Conservation (phyloP, 140 eudicot species). For the Ambrosia hybrid region DNA sequence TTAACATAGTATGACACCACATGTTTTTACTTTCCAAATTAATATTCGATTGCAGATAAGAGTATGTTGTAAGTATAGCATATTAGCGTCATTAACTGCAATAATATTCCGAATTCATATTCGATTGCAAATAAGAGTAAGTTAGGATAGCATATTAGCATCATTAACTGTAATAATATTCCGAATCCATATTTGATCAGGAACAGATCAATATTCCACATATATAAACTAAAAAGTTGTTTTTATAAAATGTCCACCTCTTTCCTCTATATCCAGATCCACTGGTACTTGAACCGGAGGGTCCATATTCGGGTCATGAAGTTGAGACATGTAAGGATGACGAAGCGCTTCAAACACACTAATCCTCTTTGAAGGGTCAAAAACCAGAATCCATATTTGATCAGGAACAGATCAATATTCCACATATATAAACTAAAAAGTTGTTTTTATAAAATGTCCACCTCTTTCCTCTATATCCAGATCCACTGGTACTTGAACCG, state of each 20-base stretch:
- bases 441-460: too few relatives aligned
- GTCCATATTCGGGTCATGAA: constrained; percentile 67
- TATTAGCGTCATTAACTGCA: background rate
- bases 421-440: too few relatives aligned
- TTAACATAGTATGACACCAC: background rate
- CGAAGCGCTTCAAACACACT: constrained; percentile 81
- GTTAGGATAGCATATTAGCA: too few relatives aligned
- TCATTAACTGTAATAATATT: background rate
- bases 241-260: too few relatives aligned
- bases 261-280: constrained; percentile 83
- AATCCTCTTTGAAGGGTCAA: constrained; percentile 87
- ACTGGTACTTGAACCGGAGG: constrained; percentile 83
- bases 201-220: constrained; percentile 1
- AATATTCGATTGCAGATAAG: background rate
- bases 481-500: constrained; percentile 79
- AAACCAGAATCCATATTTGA: constrained; percentile 88
- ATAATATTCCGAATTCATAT: background rate
- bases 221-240: background rate
- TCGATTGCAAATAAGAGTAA: too few relatives aligned
- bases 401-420: too few relatives aligned
- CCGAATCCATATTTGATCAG: background rate
- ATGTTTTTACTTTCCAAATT: background rate
- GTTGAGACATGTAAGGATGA: constrained; percentile 88
- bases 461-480: constrained; percentile 53
- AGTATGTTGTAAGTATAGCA: too few relatives aligned